Base-by-base conservation (phyloP, 805 yeast species). In the Wickerhamiella bombiphila region DNA sequence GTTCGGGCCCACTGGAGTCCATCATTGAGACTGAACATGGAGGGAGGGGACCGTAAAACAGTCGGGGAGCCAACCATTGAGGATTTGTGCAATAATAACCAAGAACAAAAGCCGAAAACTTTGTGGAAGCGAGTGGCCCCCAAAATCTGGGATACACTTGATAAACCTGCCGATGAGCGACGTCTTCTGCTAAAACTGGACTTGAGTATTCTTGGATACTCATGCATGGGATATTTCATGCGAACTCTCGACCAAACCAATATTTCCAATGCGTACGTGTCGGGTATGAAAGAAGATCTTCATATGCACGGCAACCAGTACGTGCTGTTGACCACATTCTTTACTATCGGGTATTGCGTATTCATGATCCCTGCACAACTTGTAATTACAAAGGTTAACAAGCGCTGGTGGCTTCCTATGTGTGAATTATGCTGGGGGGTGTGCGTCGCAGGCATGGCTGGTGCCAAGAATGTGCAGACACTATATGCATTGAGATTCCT, bases 171-270 rank as follows among this genome's bases (percentile, higher is more conserved):
- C 13, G 64, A 62, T 40, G 70, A 65, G 35, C 60, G 63, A 34
- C 56, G 53, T 18, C 53, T 72, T 21, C 48, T 72, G 3, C 51
- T 59, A 39, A 75, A 75, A 50, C 50, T 75, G 22, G 82, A 75
- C 48, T 41, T 70, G 7, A 14, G 9, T 11, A 50, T 72, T 20
- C 55, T 77, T 34, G 62, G 72, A 14, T 70, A 70, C 44, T 63
- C 75, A 0, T 66, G 72, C 52, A 54, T 72, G 38, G 71, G 70
- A 1, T 74, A 74, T 53, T 76, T 78, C 76, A 69, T 75, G 38
- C 75, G 75, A 52, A 70, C 72, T 38, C 58, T 78, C 35, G 83
- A 78, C 50, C 66, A 65, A 39, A 61, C 70, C 32, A 78, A 76
- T 53, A 58, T 72, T 39, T 67, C 66, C 42, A 74, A 76, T 49